Base-by-base conservation (phyloP, 179 eudicot species). In the Nepenthes alata region DNA sequence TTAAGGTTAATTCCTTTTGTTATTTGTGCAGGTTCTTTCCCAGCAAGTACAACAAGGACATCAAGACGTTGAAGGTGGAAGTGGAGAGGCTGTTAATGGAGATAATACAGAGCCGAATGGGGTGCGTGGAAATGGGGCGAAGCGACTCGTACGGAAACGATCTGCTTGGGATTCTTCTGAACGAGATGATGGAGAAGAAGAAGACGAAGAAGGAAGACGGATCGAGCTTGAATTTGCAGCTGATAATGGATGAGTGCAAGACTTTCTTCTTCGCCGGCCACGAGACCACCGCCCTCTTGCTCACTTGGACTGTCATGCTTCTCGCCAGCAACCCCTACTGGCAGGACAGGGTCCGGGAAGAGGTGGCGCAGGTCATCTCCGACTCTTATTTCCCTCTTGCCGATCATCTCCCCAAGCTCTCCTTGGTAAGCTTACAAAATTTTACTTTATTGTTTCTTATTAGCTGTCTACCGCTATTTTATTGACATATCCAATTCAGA, bases 41-140 rank as follows among this genome's bases (percentile, higher is more conserved):
- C 0, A 91, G 96, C 65, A 88, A 88, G 61, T 91, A 91, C 54
- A 91, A 91, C 73, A 75, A 87, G 64, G 94, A 85, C 48, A 91
- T 88, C 53, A 91, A 88, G 65, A 58, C 80, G 3, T 38, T 91
- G 37, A 91, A 88, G 68, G 49, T 44, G 58, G 96, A 91, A 58
- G 96, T 91, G 10, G 97, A 91, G 63, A 72, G 76, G 44, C 48
- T 85, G 11, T 49, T 91, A 36, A 79, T 83, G 87, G 95, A 88
- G 82, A 91, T 91, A 44, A 86, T 91, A 49, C 82, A 81, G 56
- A 76, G 85, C 59, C 67, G 98, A 68, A 85, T 67, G 62, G 81
- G 77, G 11, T 72, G 84, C 34, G 80, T 81, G 2, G 95, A 86
- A 61, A 71, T 88, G n/a, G 89, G 91, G 3, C 74, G 91, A 55